Percentiles rank a stretch among this genome's conserved stretches.
Evolutionary conservation across 495 filamentous ascomycete species (phyloP).

Genomic region (Penicillium waksmanii): DNA sequence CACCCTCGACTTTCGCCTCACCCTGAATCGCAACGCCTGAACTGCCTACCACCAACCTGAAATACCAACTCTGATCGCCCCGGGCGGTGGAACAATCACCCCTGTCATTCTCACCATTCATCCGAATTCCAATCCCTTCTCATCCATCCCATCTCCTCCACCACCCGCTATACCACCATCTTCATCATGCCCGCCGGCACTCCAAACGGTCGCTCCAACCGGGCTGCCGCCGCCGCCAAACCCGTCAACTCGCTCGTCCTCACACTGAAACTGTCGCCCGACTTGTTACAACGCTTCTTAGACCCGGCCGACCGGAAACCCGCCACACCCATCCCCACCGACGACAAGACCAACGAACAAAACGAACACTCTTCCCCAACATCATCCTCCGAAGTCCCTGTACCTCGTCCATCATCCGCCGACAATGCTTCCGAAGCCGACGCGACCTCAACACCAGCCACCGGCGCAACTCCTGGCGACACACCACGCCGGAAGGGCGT

Average conservation of each 20-base stretch:
- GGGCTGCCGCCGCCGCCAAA: conserved; percentile 42
- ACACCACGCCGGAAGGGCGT: conserved; percentile 57
- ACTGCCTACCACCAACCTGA: neutral
- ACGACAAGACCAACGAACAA: conserved; percentile 43
- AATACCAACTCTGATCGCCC: conserved; percentile 4
- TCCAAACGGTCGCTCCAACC: conserved; percentile 43
- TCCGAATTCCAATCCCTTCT: conserved; percentile 18
- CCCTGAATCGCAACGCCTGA: conserved; percentile 5
- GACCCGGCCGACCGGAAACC: conserved; percentile 26
- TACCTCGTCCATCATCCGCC: conserved; percentile 54
- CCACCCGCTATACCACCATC: conserved; percentile 10
- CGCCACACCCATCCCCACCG: conserved; percentile 25
- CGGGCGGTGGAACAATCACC: conserved; percentile 25
- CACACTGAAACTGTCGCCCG: conserved; percentile 56
- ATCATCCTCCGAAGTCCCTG: conserved; percentile 53
- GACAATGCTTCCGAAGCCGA: conserved; percentile 60
- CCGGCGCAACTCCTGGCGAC: conserved; percentile 59
- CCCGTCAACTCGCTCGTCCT: conserved; percentile 46
- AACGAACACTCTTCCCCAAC: conserved; percentile 49
- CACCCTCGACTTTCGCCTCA: conserved; percentile 22
- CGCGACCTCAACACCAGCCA: conserved; percentile 54
- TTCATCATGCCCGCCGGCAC: conserved; percentile 39
- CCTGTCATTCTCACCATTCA: conserved; percentile 7
- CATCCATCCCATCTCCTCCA: conserved; percentile 13
- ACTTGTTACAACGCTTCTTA: conserved; percentile 51